Evolutionary conservation across 2,329 filamentous ascomycete genomes (phyloP).

Genomic region (Chaetomiaceae sp.): DNA sequence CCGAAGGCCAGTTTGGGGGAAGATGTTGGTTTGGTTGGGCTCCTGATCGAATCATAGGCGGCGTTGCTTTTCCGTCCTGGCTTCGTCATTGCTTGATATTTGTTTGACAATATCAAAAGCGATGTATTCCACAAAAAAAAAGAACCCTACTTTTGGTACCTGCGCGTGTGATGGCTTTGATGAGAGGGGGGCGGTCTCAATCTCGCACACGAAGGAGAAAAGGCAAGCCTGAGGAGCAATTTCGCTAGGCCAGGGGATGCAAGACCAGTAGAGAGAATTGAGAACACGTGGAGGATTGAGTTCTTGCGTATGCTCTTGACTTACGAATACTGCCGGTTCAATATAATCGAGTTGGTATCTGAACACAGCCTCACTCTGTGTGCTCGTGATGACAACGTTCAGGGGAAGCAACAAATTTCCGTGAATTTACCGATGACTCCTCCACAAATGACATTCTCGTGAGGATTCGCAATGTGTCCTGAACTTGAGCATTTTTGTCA

Average conservation of each 20-base stretch:
- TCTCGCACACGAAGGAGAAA: no score
- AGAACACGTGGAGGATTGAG: no score
- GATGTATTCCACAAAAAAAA: no score
- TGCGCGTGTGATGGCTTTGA: no score
- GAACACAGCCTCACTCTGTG: slow-evolving; percentile 4
- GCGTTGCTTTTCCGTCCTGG: slow-evolving; percentile 5
- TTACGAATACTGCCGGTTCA: no score
- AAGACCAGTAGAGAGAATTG: no score
- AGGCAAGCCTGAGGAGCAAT: no score
- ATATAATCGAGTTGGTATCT: not conserved
- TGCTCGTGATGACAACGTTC: not conserved
- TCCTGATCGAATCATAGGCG: not conserved
- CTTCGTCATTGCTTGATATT: not conserved
- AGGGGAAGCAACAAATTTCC: slow-evolving; percentile 7
- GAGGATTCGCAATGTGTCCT: slow-evolving; percentile 8
- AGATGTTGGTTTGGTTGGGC: not conserved
- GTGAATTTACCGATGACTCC: slow-evolving; percentile 11
- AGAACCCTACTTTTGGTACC: no score
- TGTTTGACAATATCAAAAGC: not conserved
- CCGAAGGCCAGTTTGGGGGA: no score
- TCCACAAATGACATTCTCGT: not conserved
- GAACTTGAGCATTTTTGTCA: not conserved
- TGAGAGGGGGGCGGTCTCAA: no score
- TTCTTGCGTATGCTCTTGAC: not conserved
- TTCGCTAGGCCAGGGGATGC: no score